Evolutionary conservation across 345 rosid species (phyloP).

Genomic region (Acer yangbiense): DNA sequence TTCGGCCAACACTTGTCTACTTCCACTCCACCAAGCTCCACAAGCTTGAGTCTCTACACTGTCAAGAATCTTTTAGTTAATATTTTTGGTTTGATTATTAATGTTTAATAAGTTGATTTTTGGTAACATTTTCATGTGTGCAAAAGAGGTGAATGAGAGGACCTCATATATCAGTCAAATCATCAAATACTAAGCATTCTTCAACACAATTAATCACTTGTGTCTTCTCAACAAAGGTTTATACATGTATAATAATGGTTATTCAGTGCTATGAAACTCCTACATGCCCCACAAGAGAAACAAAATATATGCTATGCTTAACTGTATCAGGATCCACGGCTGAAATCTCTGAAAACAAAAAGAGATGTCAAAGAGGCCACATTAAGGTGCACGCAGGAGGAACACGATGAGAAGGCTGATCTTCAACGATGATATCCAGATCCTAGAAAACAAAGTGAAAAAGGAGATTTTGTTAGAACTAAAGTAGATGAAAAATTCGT

Average conservation of each 20-base stretch:
- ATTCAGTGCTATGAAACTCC: neutral
- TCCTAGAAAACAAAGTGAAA: neutral
- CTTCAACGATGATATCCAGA: neutral
- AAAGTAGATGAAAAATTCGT: neutral
- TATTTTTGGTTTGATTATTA: no score
- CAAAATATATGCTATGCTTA: neutral
- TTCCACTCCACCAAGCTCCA: no score
- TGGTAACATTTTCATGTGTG: no score
- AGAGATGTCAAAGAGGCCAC: neutral
- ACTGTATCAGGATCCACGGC: neutral
- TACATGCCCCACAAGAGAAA: constrained; percentile 8
- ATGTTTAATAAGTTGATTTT: no score
- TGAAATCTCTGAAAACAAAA: neutral
- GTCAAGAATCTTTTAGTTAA: no score
- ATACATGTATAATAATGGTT: neutral
- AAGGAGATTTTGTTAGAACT: neutral
- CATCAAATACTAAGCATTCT: neutral
- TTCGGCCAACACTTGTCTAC: no score
- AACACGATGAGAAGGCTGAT: neutral
- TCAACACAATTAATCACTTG: neutral
- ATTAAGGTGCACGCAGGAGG: neutral
- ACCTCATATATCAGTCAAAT: neutral
- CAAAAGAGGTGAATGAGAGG: neutral
- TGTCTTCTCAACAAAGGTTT: neutral
- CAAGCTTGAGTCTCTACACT: no score